These are phyloP conservation scores for Beauveria sp. DNA, from an alignment of 2,329 filamentous ascomycete species.

Conservation along the genomic window DNA sequence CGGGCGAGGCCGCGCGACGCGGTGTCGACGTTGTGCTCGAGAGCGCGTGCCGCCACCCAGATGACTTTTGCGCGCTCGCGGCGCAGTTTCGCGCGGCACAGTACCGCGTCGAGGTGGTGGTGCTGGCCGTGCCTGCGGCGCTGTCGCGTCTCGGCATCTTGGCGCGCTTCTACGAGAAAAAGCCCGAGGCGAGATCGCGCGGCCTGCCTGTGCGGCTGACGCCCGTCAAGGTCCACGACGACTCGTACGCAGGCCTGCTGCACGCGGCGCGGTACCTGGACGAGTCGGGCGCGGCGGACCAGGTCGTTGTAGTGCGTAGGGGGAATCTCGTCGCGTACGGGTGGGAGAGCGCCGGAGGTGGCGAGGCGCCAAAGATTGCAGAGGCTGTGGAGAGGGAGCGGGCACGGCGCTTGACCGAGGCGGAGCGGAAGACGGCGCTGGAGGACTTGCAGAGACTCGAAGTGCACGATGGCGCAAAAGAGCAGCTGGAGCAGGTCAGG, in stretches of 20 bases:
- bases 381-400: slow-evolving; percentile 21
- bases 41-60: slow-evolving; percentile 36
- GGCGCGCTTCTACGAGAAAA: slow-evolving; percentile 28
- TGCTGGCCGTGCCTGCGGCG: slow-evolving; percentile 35
- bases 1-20: slow-evolving; percentile 22
- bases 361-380: slow-evolving; percentile 14
- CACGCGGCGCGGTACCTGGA: slow-evolving; percentile 32
- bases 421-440: slow-evolving; percentile 20
- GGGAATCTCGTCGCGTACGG: slow-evolving; percentile 29
- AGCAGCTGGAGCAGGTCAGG: slow-evolving; percentile 19
- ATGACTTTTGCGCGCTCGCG: slow-evolving; percentile 32
- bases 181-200: slow-evolving; percentile 27
- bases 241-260: slow-evolving; percentile 33
- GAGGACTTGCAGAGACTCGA: slow-evolving; percentile 20
- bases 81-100: slow-evolving; percentile 24
- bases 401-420: slow-evolving; percentile 19
- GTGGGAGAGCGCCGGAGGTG: slow-evolving; percentile 10
- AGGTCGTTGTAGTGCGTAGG: slow-evolving; percentile 32
- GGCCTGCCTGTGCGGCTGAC: slow-evolving; percentile 34
- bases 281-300: slow-evolving; percentile 20
- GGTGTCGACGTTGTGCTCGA: slow-evolving; percentile 34
- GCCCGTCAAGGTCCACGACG: slow-evolving; percentile 37
- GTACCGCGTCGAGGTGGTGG: slow-evolving; percentile 32
- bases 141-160: slow-evolving; percentile 36
- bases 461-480: slow-evolving; percentile 15